Conservation (phyloP, 2,329 filamentous ascomycete genomes). For the Karstenula rhodostoma region DNA sequence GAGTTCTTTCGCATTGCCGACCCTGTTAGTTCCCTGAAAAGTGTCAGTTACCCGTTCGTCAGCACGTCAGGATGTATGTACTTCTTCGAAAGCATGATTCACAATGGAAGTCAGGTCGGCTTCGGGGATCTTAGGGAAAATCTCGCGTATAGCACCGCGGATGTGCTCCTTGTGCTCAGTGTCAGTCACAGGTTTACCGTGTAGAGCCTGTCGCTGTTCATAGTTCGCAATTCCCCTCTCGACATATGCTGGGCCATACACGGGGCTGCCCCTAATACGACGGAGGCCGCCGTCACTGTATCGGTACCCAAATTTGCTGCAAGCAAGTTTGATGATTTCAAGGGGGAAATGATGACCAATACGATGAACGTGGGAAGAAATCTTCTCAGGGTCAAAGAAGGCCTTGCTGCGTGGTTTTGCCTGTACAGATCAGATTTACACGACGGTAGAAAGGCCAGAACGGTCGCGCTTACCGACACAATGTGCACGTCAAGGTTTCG, state of each 20-base stretch:
- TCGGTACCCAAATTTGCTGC: conserved; percentile 56
- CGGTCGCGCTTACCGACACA: conserved; percentile 63
- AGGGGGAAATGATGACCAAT: conserved; percentile 71
- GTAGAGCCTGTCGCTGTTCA: conserved; percentile 34
- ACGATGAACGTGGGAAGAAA: conserved; percentile 68
- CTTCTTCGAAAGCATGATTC: conserved; percentile 67
- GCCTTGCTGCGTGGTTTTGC: conserved; percentile 58
- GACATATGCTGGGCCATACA: conserved; percentile 38
- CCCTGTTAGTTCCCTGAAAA: conserved; percentile 61
- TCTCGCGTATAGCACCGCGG: conserved; percentile 65
- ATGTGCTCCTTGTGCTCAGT: conserved; percentile 64
- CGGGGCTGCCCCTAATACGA: conserved; percentile 23
- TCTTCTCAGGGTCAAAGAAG: conserved; percentile 58
- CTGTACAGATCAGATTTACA: conserved; percentile 24
- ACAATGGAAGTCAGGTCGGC: conserved; percentile 66
- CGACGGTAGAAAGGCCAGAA: conserved; percentile 3
- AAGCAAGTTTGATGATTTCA: conserved; percentile 65
- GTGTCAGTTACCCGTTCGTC: conserved; percentile 22
- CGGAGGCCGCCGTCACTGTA: conserved; percentile 33
- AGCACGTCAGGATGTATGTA: conserved; percentile 33
- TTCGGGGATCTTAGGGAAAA: conserved; percentile 70
- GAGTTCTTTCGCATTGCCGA: conserved; percentile 64
- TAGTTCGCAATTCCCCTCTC: conserved; percentile 48
- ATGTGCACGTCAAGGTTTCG: conserved; percentile 63
- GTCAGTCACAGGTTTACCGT: conserved; percentile 36